These are phyloP conservation scores for Gaeumannomyces sp. DNA, from an alignment of 2,329 filamentous ascomycete genomes.

Conservation along the genomic window DNA sequence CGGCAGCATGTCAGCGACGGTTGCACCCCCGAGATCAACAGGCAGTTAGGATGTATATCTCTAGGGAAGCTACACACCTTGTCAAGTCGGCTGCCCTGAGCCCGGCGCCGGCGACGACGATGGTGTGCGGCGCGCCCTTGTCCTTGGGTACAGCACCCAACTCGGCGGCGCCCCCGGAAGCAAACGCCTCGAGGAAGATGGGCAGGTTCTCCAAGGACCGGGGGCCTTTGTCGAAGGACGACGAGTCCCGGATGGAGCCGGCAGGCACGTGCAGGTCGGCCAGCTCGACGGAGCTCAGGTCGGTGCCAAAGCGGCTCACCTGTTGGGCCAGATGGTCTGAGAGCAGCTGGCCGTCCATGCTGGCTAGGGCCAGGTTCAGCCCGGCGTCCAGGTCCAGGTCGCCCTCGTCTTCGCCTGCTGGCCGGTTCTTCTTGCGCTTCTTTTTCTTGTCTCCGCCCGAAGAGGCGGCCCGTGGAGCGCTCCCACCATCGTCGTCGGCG, in stretches of 20 bases:
- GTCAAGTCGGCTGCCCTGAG: slow-evolving; percentile 81
- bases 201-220: slow-evolving; percentile 69
- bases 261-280: slow-evolving; percentile 76
- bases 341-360: slow-evolving; percentile 76
- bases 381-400: slow-evolving; percentile 62
- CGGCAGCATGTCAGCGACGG: not conserved
- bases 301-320: slow-evolving; percentile 68
- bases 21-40: not conserved
- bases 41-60: not conserved
- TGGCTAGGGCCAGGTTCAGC: slow-evolving; percentile 72
- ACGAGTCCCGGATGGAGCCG: slow-evolving; percentile 75
- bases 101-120: slow-evolving; percentile 81
- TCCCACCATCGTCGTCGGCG: slow-evolving; percentile 26
- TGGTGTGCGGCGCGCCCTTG: slow-evolving; percentile 73
- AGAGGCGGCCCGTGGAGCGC: not conserved
- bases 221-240: slow-evolving; percentile 51
- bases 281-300: slow-evolving; percentile 77
- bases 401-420: slow-evolving; percentile 35
- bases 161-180: slow-evolving; percentile 45
- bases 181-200: slow-evolving; percentile 66
- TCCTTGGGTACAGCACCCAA: slow-evolving; percentile 61
- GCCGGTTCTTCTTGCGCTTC: slow-evolving; percentile 28
- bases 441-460: slow-evolving; percentile 45
- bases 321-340: slow-evolving; percentile 82
- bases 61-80: slow-evolving; percentile 40